Evolutionary conservation across 1,284 basidiomycete genomes (phyloP).

Genomic region (Phlebopus sp.): DNA sequence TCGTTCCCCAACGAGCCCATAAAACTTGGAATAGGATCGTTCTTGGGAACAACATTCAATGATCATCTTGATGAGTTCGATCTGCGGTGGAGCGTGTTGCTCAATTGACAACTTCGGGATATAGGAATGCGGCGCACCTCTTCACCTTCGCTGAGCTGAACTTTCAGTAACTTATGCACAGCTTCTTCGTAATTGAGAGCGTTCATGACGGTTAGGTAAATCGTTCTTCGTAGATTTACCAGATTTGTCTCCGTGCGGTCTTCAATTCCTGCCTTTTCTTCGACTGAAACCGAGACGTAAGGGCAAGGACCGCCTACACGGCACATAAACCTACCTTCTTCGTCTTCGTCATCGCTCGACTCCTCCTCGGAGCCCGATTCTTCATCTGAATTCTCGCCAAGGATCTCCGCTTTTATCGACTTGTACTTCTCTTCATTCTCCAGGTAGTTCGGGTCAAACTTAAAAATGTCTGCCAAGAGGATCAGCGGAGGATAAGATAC

Average conservation of each 20-base stretch:
- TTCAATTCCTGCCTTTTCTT: constrained; percentile 85
- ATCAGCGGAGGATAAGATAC: constrained; percentile 7
- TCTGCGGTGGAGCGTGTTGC: constrained; percentile 43
- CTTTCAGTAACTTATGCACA: constrained; percentile 95
- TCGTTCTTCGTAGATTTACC: constrained; percentile 90
- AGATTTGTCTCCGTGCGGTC: constrained; percentile 95
- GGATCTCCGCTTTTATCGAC: constrained; percentile 89
- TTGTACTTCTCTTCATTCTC: constrained; percentile 95
- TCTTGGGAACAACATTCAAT: constrained; percentile 99
- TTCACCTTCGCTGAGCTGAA: constrained; percentile 88
- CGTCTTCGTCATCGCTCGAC: constrained; percentile 60
- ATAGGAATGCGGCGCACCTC: constrained; percentile 59
- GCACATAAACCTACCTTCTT: constrained; percentile 40
- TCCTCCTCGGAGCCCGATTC: constrained; percentile 62
- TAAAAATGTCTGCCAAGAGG: constrained; percentile 82
- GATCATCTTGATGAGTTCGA: constrained; percentile 97
- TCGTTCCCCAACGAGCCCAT: constrained; percentile 93
- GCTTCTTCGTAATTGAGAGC: constrained; percentile 98
- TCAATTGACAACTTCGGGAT: neutral
- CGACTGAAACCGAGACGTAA: constrained; percentile 43
- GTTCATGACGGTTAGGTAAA: constrained; percentile 99
- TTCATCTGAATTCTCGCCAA: constrained; percentile 81
- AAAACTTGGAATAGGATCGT: constrained; percentile 94
- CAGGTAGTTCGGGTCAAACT: constrained; percentile 84
- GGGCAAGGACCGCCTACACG: constrained; percentile 4